A percentile compares a stretch with the other conserved stretches of the same genome.
These are phyloP conservation scores for Ophiocordyceps camponoti-saundersi DNA, from an alignment of 2,329 filamentous ascomycete genomes.

Conservation along the genomic window DNA sequence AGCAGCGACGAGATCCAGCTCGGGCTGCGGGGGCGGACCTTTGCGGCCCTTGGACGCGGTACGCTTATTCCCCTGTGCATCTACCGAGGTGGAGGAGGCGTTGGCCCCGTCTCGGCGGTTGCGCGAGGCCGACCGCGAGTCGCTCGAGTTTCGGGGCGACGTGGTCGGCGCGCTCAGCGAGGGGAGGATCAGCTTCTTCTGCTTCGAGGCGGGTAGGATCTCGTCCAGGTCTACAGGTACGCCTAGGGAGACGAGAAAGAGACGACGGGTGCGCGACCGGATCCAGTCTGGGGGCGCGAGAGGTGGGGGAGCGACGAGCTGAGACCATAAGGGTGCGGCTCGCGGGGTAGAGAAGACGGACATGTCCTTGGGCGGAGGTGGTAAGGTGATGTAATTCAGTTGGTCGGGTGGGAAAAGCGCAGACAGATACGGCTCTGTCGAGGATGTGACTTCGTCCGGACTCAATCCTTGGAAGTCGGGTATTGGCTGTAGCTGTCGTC, in stretches of 20 bases:
- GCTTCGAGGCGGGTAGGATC: constrained; percentile 89
- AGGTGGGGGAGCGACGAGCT: constrained; percentile 85
- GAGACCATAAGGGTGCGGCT: constrained; percentile 85
- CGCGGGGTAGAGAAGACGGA: constrained; percentile 70
- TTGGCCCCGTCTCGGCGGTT: constrained; percentile 31
- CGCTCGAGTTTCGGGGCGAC: constrained; percentile 37
- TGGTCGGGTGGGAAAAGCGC: constrained; percentile 45
- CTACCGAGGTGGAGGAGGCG: constrained; percentile 39
- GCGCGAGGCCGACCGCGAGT: constrained; percentile 30
- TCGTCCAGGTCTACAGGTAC: constrained; percentile 95
- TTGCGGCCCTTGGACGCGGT: constrained; percentile 25
- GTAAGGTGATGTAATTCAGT: constrained; percentile 31
- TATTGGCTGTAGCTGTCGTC: constrained; percentile 34
- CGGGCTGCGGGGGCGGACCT: constrained; percentile 51
- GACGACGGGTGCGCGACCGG: constrained; percentile 77
- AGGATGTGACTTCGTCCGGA: constrained; percentile 40
- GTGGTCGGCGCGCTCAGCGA: constrained; percentile 57
- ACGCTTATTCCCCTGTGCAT: constrained; percentile 36
- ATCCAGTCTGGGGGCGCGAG: constrained; percentile 97
- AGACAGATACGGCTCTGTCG: constrained; percentile 49
- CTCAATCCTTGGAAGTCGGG: constrained; percentile 49
- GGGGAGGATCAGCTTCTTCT: constrained; percentile 90
- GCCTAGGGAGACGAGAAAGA: constrained; percentile 89
- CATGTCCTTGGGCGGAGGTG: constrained; percentile 33
- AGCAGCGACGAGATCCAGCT: constrained; percentile 64